Base-by-base conservation (phyloP, 2,329 filamentous ascomycete genomes). In the Ophiostoma perfectum region DNA sequence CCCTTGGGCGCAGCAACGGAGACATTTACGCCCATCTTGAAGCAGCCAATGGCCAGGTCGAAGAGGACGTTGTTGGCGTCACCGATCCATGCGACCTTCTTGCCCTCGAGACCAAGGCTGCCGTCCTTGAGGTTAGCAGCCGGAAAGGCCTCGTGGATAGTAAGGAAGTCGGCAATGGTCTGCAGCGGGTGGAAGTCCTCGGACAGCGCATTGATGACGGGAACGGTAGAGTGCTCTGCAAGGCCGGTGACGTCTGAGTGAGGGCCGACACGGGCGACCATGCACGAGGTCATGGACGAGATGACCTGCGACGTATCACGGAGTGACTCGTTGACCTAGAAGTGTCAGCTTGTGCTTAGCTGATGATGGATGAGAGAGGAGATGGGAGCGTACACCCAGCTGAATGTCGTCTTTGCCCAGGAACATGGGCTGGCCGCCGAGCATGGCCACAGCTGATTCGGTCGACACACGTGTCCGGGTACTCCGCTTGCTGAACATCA, bases 11-110 rank as follows among this genome's bases (percentile, higher is more conserved):
- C 93, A 12, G 95, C 95, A 49, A 98, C 92, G 1, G 91, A 82
- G 71, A 99, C 85, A 74, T 96, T 85, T 39, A 97, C 87, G 63
- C 95, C 95, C 74, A 94, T 85, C 81, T 97, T 98, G 74, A 90
- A 82, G 69, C 91, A 93, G 55, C 86, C 93, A 73, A 95, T 94
- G 65, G 93, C 93, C 67, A 98, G 84, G 76, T 99, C 94, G 76
- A 93, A 97, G 38, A 98, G 86, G 41, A 99, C 94, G 74, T 99
- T 99, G 81, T 98, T 99, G 11, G 93, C 92, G 77, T 99, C 94
- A 67, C 94, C 94, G 63, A 99, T 84, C 95, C 95, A 99, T 16
- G 95, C 94, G 71, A 98, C 86, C 80, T 97, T 98, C 74, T 97
- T 79, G 0, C 92, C 92, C 73, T 91, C 86, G 4, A 96, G 82